These are phyloP conservation scores for Candolleomyces eurysporus DNA, from an alignment of 768 basidiomycete genomes.

Conservation along the genomic window DNA sequence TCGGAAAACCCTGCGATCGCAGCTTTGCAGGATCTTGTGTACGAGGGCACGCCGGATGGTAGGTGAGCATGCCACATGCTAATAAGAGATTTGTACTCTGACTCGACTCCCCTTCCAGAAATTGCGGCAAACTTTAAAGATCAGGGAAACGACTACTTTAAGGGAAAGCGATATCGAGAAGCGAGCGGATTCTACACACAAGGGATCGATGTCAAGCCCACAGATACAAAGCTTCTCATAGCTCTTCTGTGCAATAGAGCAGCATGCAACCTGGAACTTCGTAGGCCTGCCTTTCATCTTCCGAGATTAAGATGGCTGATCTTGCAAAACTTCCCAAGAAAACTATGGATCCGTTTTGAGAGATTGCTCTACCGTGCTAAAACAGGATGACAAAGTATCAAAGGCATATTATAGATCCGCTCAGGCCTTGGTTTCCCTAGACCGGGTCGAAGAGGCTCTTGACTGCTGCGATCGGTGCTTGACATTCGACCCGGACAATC, in stretches of 20 bases:
- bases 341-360: constrained; percentile 86
- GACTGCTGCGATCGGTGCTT: constrained; percentile 80
- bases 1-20: constrained; percentile 65
- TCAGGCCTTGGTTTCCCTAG: constrained; percentile 70
- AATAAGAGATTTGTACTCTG: background rate
- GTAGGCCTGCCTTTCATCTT: constrained; percentile 41
- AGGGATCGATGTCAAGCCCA: constrained; percentile 82
- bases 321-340: constrained; percentile 40
- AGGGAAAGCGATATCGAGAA: constrained; percentile 81
- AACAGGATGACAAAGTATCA: constrained; percentile 57
- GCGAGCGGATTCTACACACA: constrained; percentile 89
- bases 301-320: constrained; percentile 7
- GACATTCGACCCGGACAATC: constrained; percentile 55
- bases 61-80: constrained; percentile 33
- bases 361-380: constrained; percentile 77
- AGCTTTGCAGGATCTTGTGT: constrained; percentile 80
- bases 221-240: constrained; percentile 53
- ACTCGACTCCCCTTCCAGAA: constrained; percentile 38
- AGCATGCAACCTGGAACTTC: constrained; percentile 87
- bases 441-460: constrained; percentile 73
- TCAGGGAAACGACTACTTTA: constrained; percentile 94
- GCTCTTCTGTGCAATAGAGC: constrained; percentile 86
- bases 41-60: constrained; percentile 96
- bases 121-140: constrained; percentile 91
- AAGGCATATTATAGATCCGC: constrained; percentile 91